Evolutionary conservation across 768 basidiomycete genomes (phyloP).

Genomic region (Cyathus striatus): DNA sequence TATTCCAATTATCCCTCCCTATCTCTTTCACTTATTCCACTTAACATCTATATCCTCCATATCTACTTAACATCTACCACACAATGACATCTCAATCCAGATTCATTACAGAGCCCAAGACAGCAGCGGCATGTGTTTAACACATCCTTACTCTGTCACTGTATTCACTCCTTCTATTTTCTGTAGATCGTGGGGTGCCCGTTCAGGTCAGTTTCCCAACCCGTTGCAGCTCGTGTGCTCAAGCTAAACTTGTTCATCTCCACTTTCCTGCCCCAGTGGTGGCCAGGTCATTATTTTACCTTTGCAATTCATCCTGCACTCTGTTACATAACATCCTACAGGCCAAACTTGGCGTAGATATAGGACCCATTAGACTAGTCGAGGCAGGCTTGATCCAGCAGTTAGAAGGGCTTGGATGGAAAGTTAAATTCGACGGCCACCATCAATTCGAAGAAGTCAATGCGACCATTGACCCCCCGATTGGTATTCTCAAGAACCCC

Average conservation of each 20-base stretch:
- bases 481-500: slow-evolving; percentile 89
- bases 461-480: slow-evolving; percentile 64
- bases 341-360: slow-evolving; percentile 78
- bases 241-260: too few species aligned
- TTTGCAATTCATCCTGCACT: not conserved
- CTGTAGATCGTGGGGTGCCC: slow-evolving; percentile 88
- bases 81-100: slow-evolving; percentile 25
- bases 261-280: slow-evolving; percentile 45
- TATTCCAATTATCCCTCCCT: too few species aligned
- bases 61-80: too few species aligned
- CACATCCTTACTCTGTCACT: not conserved
- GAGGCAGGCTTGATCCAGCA: slow-evolving; percentile 80
- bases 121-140: slow-evolving; percentile 63
- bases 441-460: slow-evolving; percentile 81
- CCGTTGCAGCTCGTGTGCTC: too few species aligned
- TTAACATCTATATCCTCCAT: too few species aligned
- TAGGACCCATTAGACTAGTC: slow-evolving; percentile 85
- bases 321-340: slow-evolving; percentile 20
- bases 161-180: slow-evolving; percentile 7
- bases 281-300: slow-evolving; percentile 48
- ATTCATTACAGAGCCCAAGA: slow-evolving; percentile 68
- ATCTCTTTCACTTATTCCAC: too few species aligned
- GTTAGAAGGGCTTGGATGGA: slow-evolving; percentile 78
- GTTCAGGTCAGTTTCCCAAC: too few species aligned
- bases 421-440: slow-evolving; percentile 85